Evolutionary conservation across 352 stramenopile genomes (phyloP), one percentile per base, ranked within the genome.

Genomic region (Peronospora destructor): DNA sequence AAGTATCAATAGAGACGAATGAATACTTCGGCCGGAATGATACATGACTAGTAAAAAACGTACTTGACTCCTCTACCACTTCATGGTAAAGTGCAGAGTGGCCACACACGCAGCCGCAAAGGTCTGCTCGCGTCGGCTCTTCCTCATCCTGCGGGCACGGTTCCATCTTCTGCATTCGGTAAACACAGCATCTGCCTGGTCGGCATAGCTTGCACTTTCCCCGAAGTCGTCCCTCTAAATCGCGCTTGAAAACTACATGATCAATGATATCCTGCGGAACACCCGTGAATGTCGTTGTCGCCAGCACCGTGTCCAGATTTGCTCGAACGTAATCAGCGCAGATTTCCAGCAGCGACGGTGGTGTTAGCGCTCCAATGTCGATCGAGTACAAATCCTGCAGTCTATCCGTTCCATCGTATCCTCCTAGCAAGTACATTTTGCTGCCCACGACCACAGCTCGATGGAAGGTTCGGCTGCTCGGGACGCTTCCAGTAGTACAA

Each of bases 381-480:
- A 94, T 85, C 34, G 79, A 75, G 52, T 93, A 89, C 3, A 94
- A 62, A 47, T 94, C 84, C 41, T 92, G 84, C 0, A 94, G 63
- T 23, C 84, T 68, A 37, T 94, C 76, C 0, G 77, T 88, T 9
- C 84, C 84, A 46, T 94, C 84, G 57, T 93, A 94, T 40, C 84
- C 84, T 17, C 84, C 84, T 0, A 94, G 61, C 47, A 94, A 52
- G 44, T 90, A 94, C 82, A 94, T 94, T 41, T 85, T 81, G 47
- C 70, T 90, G 9, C 41, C 49, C 10, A 93, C 78, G 3, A 90
- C 76, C 7, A 93, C 80, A 0, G 82, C 77, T 37, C 82, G 79
- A 43, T 94, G 84, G 38, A 94, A 94, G n/a, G 84, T 94, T 8
- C 84, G 69, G 23, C 80, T 91, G 56, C 77, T 91, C 1, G 84